These are phyloP conservation scores for Ganoderma leucocontextum DNA, from an alignment of 1,284 basidiomycete genomes.

Conservation along the genomic window DNA sequence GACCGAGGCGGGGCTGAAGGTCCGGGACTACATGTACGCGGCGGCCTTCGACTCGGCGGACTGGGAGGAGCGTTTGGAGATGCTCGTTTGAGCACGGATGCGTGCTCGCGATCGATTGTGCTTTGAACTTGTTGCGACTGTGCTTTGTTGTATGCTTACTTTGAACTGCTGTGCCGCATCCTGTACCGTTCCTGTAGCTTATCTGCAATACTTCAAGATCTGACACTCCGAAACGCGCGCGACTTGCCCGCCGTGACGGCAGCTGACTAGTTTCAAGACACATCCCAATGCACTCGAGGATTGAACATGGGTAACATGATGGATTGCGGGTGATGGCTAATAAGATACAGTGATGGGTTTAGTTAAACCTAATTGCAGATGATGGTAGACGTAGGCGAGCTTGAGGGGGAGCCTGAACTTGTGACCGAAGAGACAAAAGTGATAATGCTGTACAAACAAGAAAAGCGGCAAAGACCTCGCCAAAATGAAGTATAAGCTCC, in stretches of 20 bases:
- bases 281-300: neutral
- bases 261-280: neutral
- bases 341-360: slow-evolving; percentile 34
- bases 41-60: slow-evolving; percentile 13
- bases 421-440: slow-evolving; percentile 15
- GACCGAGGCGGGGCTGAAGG: slow-evolving; percentile 15
- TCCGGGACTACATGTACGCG: slow-evolving; percentile 26
- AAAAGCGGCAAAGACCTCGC: slow-evolving; percentile 1
- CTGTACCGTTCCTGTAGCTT: neutral
- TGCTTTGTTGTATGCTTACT: neutral
- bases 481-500: neutral
- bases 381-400: slow-evolving; percentile 25
- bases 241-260: neutral
- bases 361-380: slow-evolving; percentile 20
- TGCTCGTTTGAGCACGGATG: neutral
- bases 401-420: neutral
- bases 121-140: neutral
- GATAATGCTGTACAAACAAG: slow-evolving; percentile 30
- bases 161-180: neutral
- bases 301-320: slow-evolving; percentile 13
- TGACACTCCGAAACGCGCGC: neutral
- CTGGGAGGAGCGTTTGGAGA: slow-evolving; percentile 17
- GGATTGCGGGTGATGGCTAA: slow-evolving; percentile 27
- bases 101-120: neutral
- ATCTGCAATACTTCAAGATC: neutral